phyloP scores from a whole-genome alignment of 345 rosid genomes.

The Camelina sativa region DNA sequence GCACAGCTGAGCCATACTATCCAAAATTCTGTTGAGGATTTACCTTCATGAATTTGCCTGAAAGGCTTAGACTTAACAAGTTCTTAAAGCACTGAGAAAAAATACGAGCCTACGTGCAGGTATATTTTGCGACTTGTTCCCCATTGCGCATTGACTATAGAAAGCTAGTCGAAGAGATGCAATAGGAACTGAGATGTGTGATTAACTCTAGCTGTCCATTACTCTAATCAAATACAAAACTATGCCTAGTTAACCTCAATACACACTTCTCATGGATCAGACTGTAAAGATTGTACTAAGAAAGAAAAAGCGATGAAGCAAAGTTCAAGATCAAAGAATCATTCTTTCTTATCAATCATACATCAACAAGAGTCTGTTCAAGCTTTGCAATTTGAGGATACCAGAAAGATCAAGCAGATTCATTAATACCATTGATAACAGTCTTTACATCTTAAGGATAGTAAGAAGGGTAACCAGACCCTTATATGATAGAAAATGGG shows the following conservation, averaged over 20 bases:
- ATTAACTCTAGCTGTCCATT: conserved; percentile 8
- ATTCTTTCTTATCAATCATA: conserved; percentile 28
- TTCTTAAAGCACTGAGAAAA: neutral
- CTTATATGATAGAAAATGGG: conserved; percentile 12
- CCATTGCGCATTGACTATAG: neutral
- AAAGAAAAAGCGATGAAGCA: neutral
- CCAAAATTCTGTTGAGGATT: neutral
- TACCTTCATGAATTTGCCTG: neutral
- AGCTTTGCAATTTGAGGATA: conserved; percentile 24
- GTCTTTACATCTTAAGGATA: conserved; percentile 38
- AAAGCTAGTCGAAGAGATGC: neutral
- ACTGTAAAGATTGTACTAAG: neutral
- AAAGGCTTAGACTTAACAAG: neutral
- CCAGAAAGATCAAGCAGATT: conserved; percentile 24
- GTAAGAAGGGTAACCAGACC: conserved; percentile 30
- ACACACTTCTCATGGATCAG: conserved; percentile 23
- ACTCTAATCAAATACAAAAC: conserved; percentile 2
- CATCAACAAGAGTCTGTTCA: conserved; percentile 9
- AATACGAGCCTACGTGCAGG: conserved; percentile 14
- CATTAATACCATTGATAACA: conserved; percentile 30
- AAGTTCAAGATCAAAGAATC: conserved; percentile 15
- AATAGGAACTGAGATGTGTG: conserved; percentile 6
- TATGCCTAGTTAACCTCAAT: neutral
- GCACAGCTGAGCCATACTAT: neutral
- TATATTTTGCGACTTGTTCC: neutral